Evolutionary conservation across 108 stramenopile genomes (phyloP).

Genomic region (Aurantiochytrium sp.): DNA sequence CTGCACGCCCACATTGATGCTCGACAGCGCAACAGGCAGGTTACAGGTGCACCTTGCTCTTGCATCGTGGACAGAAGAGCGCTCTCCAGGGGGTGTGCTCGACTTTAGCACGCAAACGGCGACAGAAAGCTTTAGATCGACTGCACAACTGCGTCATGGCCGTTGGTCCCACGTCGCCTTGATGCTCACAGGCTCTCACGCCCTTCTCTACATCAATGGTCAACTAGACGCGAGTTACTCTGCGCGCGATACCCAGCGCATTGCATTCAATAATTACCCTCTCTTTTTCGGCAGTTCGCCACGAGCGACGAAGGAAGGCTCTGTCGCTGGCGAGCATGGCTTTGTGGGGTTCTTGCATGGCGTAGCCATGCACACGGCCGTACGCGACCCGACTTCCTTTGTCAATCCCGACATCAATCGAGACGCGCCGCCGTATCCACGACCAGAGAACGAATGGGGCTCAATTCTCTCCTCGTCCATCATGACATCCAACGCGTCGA

Average conservation of each 20-base stretch:
- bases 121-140: not conserved
- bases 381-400: not conserved
- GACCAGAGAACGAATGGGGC: not conserved
- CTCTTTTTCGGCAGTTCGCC: not conserved
- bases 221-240: not conserved
- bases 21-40: not conserved
- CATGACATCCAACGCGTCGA: no score
- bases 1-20: not conserved
- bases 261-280: not conserved
- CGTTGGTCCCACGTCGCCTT: not conserved
- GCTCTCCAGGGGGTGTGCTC: not conserved
- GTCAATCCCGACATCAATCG: not conserved
- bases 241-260: not conserved
- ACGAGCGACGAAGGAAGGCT: not conserved
- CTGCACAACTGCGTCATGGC: not conserved
- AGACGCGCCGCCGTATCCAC: not conserved
- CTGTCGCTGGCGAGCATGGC: not conserved
- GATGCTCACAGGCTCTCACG: not conserved
- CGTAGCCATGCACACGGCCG: not conserved
- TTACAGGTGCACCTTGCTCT: not conserved
- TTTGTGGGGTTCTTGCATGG: not conserved
- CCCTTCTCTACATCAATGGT: not conserved
- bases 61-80: not conserved
- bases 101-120: not conserved
- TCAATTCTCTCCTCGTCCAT: not conserved